Evolutionary conservation across 176 grass and related monocot genomes (phyloP).

Genomic region (Luzula sylvatica): DNA sequence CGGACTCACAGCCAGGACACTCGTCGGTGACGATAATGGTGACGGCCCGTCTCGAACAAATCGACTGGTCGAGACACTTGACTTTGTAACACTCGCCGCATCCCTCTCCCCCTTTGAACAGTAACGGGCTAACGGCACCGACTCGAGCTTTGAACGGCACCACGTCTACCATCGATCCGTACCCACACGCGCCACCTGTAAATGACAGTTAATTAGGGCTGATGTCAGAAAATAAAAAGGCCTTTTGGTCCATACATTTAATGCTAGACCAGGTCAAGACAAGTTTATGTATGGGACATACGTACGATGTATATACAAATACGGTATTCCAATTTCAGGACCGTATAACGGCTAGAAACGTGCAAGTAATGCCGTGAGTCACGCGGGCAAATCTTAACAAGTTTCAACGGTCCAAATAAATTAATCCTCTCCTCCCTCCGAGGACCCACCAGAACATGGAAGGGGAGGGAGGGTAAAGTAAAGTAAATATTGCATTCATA

Average conservation of each 20-base stretch:
- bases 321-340: constrained; percentile 4
- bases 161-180: constrained; percentile 91
- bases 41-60: constrained; percentile 88
- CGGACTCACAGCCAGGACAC: constrained; percentile 72
- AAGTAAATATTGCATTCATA: too few species aligned
- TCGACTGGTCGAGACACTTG: constrained; percentile 53
- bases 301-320: neutral
- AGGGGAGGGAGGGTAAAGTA: too few species aligned
- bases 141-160: constrained; percentile 76
- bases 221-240: too few species aligned
- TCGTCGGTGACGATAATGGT: constrained; percentile 92
- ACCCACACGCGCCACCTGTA: constrained; percentile 88
- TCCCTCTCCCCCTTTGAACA: constrained; percentile 91
- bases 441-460: neutral
- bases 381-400: constrained; percentile 17
- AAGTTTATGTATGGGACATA: neutral
- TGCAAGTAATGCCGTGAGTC: constrained; percentile 15
- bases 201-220: neutral
- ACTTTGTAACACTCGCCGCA: constrained; percentile 99
- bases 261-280: constrained; percentile 4
- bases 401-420: constrained; percentile 8
- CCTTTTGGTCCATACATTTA: neutral
- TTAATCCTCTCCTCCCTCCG: constrained; percentile 7
- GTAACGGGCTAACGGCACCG: constrained; percentile 82
- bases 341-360: constrained; percentile 26